Percentiles rank a stretch among this genome's conserved stretches.
Evolutionary conservation across 2,329 filamentous ascomycete genomes (phyloP).

Genomic region (Trichoderma afroharzianum): DNA sequence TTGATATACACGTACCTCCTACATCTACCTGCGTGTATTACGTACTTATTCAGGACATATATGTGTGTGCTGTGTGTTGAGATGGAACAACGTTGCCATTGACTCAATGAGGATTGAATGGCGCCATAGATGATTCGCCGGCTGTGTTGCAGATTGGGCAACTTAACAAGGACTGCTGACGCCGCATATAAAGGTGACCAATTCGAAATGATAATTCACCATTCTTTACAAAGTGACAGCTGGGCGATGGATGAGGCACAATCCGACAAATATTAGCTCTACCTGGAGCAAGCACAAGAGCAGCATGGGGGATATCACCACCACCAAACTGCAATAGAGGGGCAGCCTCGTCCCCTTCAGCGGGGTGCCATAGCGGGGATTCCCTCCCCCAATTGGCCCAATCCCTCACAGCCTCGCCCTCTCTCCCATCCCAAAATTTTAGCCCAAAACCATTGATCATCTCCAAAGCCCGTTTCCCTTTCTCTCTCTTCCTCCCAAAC

Average conservation of each 20-base stretch:
- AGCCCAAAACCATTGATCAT: neutral
- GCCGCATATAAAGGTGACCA: neutral
- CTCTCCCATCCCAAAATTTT: neutral
- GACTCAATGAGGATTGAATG: neutral
- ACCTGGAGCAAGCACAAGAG: neutral
- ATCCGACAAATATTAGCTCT: neutral
- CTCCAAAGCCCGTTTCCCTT: neutral
- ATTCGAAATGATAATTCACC: neutral
- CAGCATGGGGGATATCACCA: neutral
- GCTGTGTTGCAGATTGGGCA: neutral
- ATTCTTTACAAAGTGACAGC: neutral
- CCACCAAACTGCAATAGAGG: neutral
- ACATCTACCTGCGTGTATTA: neutral
- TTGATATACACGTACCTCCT: neutral
- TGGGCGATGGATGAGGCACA: neutral
- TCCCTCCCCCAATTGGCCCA: neutral
- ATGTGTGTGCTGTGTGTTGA: neutral
- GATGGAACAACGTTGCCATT: neutral
- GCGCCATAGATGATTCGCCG: neutral
- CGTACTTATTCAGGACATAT: neutral
- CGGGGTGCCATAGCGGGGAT: neutral
- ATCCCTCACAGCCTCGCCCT: neutral
- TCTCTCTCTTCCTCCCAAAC: neutral
- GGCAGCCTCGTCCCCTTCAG: neutral
- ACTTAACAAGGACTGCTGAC: neutral